A percentile compares a stretch with the other conserved stretches of the same genome.
These are phyloP conservation scores for Chenopodium suecicum DNA, from an alignment of 148 eudicot genomes.

Conservation along the genomic window DNA sequence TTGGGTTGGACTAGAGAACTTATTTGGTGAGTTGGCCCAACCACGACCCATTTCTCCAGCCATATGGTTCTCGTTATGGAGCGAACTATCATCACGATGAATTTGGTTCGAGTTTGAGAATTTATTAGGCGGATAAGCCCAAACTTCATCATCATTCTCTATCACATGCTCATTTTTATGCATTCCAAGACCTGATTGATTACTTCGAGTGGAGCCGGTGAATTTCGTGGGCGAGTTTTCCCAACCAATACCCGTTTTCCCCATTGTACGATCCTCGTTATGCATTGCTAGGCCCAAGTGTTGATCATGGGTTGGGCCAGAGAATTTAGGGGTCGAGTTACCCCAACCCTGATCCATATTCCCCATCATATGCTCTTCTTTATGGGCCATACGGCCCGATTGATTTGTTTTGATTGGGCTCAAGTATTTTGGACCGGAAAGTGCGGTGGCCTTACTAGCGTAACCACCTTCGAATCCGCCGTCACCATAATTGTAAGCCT, in stretches of 20 bases:
- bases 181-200: not conserved
- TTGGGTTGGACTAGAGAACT: not conserved
- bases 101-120: not conserved
- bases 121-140: not conserved
- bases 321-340: not conserved
- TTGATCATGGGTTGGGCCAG: slow-evolving; percentile 1
- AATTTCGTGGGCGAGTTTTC: slow-evolving; percentile 1
- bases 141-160: slow-evolving; percentile 3
- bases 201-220: not conserved
- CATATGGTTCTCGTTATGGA: slow-evolving; percentile 1
- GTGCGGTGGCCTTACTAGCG: not conserved
- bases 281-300: slow-evolving; percentile 1
- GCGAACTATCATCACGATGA: not conserved
- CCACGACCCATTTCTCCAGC: slow-evolving; percentile 8
- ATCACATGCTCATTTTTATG: not conserved
- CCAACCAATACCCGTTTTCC: not conserved
- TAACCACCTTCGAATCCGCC: slow-evolving; percentile 3
- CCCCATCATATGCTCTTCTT: slow-evolving; percentile 11
- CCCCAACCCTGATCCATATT: slow-evolving; percentile 21
- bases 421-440: not conserved
- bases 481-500: not conserved
- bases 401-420: not conserved
- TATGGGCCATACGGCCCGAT: not conserved
- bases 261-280: slow-evolving; percentile 2
- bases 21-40: not conserved